These are phyloP conservation scores for Poa pratensis DNA, from an alignment of 176 grass and related monocot species.

Conservation along the genomic window DNA sequence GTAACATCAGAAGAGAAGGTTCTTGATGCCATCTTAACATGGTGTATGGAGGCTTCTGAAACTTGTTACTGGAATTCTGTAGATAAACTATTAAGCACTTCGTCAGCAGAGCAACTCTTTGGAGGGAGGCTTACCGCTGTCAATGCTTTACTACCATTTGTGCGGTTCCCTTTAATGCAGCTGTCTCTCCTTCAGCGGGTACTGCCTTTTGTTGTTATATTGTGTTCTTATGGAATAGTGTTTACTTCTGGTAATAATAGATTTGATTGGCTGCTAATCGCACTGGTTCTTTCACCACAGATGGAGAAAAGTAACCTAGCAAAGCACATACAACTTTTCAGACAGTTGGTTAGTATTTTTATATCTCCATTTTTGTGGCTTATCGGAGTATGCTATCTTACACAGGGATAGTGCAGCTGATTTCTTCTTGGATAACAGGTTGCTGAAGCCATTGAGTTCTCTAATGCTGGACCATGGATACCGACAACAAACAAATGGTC, in stretches of 20 bases:
- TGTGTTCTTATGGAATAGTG: background rate
- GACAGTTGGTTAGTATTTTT: constrained; percentile 52
- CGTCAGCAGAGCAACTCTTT: constrained; percentile 67
- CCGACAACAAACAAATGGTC: constrained; percentile 56
- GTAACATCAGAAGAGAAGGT: constrained; percentile 98
- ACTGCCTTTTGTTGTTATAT: constrained; percentile 23
- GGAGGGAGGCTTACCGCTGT: constrained; percentile 65
- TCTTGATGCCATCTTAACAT: constrained; percentile 83
- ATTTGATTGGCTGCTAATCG: constrained; percentile 37
- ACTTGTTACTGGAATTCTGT: constrained; percentile 65
- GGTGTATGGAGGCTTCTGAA: constrained; percentile 75
- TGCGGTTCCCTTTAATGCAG: constrained; percentile 88
- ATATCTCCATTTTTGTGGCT: constrained; percentile 8
- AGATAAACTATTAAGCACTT: constrained; percentile 69
- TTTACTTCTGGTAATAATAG: background rate
- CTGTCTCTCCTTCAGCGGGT: constrained; percentile 63
- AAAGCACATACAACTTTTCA: constrained; percentile 58
- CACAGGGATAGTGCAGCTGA: constrained; percentile 2
- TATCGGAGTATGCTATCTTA: background rate
- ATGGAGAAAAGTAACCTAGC: constrained; percentile 80
- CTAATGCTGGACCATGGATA: constrained; percentile 37
- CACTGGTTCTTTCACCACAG: constrained; percentile 49
- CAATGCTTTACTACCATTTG: constrained; percentile 66
- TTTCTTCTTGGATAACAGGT: constrained; percentile 54
- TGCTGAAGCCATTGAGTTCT: constrained; percentile 77